Conservation (phyloP, 2,329 filamentous ascomycete genomes). For the Aspergillus sp. region DNA sequence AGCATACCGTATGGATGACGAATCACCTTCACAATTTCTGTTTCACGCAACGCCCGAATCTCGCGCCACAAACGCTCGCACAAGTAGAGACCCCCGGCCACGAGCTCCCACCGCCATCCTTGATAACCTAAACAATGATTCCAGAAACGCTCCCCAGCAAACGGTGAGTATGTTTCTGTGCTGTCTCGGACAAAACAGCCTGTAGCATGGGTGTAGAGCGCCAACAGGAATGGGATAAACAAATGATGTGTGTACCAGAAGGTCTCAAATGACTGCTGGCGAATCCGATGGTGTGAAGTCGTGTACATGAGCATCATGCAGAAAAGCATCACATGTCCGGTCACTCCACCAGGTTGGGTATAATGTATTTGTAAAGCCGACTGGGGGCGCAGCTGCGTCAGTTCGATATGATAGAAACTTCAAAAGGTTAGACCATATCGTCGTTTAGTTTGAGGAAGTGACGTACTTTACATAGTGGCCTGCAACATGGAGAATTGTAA, state of each 20-base stretch:
- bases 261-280: constrained; percentile 95
- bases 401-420: constrained; percentile 94
- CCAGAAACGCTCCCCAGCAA: constrained; percentile 82
- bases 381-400: constrained; percentile 74
- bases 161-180: constrained; percentile 70
- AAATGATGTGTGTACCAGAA: constrained; percentile 99
- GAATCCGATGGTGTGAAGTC: constrained; percentile 86
- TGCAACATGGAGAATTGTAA: constrained; percentile 71
- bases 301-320: constrained; percentile 99
- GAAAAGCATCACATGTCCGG: constrained; percentile 95
- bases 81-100: constrained; percentile 81
- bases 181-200: constrained; percentile 95
- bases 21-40: constrained; percentile 89
- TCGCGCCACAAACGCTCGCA: constrained; percentile 88
- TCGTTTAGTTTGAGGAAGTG: neutral
- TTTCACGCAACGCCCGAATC: constrained; percentile 76
- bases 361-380: constrained; percentile 91
- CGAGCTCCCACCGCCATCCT: constrained; percentile 95
- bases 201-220: constrained; percentile 90
- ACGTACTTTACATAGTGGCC: constrained; percentile 92
- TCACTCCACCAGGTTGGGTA: constrained; percentile 82
- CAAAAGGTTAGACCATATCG: constrained; percentile 23
- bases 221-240: constrained; percentile 94
- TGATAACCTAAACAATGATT: constrained; percentile 90
- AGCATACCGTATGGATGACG: constrained; percentile 85